phyloP scores from a whole-genome alignment of 805 yeast genomes.

The Candida insectalens region DNA sequence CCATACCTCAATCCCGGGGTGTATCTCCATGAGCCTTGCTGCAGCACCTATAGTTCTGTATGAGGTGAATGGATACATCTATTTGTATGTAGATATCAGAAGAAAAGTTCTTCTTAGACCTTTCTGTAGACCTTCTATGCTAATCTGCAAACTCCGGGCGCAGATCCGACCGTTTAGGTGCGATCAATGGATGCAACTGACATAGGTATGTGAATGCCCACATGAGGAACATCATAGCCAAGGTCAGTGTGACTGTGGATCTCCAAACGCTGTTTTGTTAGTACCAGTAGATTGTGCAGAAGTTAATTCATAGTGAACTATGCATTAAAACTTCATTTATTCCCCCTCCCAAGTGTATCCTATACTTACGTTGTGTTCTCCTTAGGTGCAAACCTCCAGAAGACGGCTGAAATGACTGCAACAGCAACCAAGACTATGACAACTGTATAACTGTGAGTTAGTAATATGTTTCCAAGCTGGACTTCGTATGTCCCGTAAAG shows the following conservation, averaged over 20 bases:
- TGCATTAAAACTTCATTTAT: too few species aligned
- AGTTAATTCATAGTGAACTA: not conserved
- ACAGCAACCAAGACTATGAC: constrained; percentile 52
- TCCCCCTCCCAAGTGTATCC: too few species aligned
- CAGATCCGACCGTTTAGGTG: constrained; percentile 81
- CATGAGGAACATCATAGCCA: constrained; percentile 55
- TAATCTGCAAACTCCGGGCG: constrained; percentile 63
- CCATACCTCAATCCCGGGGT: too few species aligned
- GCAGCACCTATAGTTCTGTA: too few species aligned
- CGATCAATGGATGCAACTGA: constrained; percentile 86
- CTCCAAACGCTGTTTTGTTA: constrained; percentile 49
- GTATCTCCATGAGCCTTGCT: too few species aligned
- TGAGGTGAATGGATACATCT: too few species aligned
- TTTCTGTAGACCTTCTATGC: too few species aligned
- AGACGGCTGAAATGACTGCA: constrained; percentile 46
- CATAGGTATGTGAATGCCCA: constrained; percentile 78
- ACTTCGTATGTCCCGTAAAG: too few species aligned
- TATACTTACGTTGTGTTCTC: constrained; percentile 55
- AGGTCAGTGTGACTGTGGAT: constrained; percentile 59
- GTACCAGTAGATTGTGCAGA: not conserved
- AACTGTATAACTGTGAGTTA: constrained; percentile 52
- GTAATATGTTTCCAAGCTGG: too few species aligned
- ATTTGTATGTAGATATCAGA: too few species aligned
- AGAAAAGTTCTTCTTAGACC: too few species aligned
- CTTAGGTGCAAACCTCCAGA: constrained; percentile 85